Base-by-base conservation (phyloP, 805 yeast species). In the Saturnispora sekii region DNA sequence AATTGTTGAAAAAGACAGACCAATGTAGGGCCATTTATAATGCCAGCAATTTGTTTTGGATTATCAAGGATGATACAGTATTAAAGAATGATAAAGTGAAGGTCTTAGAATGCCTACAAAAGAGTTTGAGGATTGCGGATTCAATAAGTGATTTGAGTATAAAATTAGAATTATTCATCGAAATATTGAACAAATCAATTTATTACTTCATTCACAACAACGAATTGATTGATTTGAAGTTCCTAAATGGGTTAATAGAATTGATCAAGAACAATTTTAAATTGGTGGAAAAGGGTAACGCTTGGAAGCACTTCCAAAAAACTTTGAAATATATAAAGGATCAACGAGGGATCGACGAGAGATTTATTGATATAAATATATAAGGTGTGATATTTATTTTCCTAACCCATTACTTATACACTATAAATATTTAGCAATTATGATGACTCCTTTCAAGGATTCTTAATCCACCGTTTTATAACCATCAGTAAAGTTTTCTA, bases 21-120 rank as follows among this genome's bases (percentile, higher is more conserved):
- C 98, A 93, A 62, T 89, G 97, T 61, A 76, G 97, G 12, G 81
- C 95, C 0, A 95, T 88, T 5, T 86, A 84, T 59, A 64, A 77
- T 42, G 89, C 96, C 36, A 80, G 95, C 1, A 97, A 93, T 63
- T 65, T 93, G 40, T 93, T 96, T 96, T 85, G 95, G 93, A 83
- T 90, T 57, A 78, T 81, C 18, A 88, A 84, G 48, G 72, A 61
- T 37, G 50, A 59, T 33, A 53, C 61, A 5, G 53, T 60, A 33
- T 48, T 54, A 41, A 63, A 58, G 48, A 56, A 51, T 26, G 78
- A 73, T 52, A 70, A 69, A 32, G 85, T 85, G 56, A 70, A 95
- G 32, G 96, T 90, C 1, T 67, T 90, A 57, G 97, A 93, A 58
- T 88, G 96, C 60, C 70, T 90, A 38, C 96, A 88, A 61, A 78